Base-by-base conservation (phyloP, 345 rosid species). In the Populus ilicifolia region DNA sequence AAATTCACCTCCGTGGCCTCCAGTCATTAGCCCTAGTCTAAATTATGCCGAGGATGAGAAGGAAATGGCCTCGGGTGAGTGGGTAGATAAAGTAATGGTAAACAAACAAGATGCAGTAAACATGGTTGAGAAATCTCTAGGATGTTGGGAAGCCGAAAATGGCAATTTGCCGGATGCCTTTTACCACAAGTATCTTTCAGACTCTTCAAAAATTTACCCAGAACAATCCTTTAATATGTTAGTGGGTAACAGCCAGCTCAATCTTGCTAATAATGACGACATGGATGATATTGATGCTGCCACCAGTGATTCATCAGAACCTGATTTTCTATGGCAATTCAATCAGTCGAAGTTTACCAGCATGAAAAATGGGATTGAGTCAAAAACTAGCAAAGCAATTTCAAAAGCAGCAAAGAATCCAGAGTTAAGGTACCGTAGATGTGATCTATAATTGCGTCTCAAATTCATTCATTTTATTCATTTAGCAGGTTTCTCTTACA, bases 81-180 rank as follows among this genome's bases (percentile, higher is more conserved):
- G 99, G 99, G 93, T 92, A 39, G 99, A 96, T 66, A 96, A 96
- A 80, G 99, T 93, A 33, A 93, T 96, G 98, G 99, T 96, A 72
- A 95, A 95, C 83, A 92, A 89, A 80, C 96, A 90, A 79, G 98
- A 93, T 39, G 82, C 69, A 44, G 80, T 85, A 61, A 80, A 80
- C 77, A 83, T 83, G 70, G 86, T 83, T 70, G 89, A 88, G 36
- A 85, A 82, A 25, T 74, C 92, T 80, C 76, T 87, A 48, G 92
- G 92, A 68, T 83, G 90, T 56, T 88, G 92, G 90, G 91, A 80
- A 72, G 66, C 89, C 56, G 91, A 85, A 41, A 89, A 75, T 48
- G 81, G 82, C 72, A 79, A 79, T 73, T 77, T 89, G 10, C 87
- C 89, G 0, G 89, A 89, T 78, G 89, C 76, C 50, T 86, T 90